A percentile compares a stretch with the other conserved stretches of the same genome.
phyloP scores from a whole-genome alignment of 768 basidiomycete genomes.

The Pleurotus citrinopileatus region DNA sequence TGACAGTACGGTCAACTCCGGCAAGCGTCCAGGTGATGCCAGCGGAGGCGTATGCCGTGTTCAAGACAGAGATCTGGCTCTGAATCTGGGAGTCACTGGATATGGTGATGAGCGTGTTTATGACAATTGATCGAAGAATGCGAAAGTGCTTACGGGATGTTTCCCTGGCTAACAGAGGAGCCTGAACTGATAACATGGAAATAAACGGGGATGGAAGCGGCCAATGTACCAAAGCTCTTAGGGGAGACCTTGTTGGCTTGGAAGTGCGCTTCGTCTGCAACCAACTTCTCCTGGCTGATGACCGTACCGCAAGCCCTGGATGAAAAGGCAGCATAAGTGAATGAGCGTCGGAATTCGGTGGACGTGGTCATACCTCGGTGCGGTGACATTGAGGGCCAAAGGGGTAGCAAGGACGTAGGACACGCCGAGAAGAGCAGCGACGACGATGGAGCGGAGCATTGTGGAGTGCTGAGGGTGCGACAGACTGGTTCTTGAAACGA shows the following conservation, averaged over 20 bases:
- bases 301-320: conserved; percentile 35
- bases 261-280: conserved; percentile 39
- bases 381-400: conserved; percentile 17
- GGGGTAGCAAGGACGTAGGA: conserved; percentile 26
- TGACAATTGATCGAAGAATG: background rate
- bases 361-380: conserved; percentile 13
- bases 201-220: conserved; percentile 20
- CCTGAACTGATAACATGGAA: conserved; percentile 34
- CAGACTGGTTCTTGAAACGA: background rate
- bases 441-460: conserved; percentile 25
- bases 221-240: background rate
- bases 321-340: background rate
- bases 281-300: conserved; percentile 32
- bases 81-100: conserved; percentile 34
- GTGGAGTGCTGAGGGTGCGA: conserved; percentile 9
- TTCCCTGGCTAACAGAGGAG: conserved; percentile 31
- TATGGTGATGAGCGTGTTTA: background rate
- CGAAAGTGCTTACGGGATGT: conserved; percentile 34
- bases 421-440: conserved; percentile 26
- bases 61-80: conserved; percentile 37
- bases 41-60: conserved; percentile 34
- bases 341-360: background rate
- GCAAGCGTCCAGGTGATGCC: conserved; percentile 40
- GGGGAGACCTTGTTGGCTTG: conserved; percentile 32
- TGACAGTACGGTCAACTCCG: conserved; percentile 39